These are phyloP conservation scores for Aristolochia contorta DNA, from an alignment of 164 flowering plant species.

Conservation along the genomic window DNA sequence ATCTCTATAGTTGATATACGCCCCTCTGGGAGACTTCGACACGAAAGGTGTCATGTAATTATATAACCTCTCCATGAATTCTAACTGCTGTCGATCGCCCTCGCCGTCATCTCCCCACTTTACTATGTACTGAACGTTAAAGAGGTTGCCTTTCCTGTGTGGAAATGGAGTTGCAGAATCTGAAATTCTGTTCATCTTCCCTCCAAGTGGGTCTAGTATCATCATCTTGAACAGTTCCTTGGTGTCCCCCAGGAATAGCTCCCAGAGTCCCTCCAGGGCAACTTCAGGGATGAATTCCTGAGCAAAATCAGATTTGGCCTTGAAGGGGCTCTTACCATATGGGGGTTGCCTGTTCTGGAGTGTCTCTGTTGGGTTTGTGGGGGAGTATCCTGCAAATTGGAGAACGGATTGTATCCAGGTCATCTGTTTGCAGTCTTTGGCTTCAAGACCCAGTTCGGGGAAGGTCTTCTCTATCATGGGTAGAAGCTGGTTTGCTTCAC, in stretches of 20 bases:
- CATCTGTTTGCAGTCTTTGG: no score
- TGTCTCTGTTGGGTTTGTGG: no score
- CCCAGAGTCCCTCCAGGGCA: slow-evolving; percentile 7
- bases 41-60: slow-evolving; percentile 15
- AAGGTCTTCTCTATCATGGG: no score
- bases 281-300: no score
- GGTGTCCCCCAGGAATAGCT: not conserved
- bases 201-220: slow-evolving; percentile 21
- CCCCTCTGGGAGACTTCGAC: slow-evolving; percentile 16
- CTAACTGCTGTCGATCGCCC: not conserved
- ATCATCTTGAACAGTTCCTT: no score
- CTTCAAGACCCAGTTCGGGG: no score
- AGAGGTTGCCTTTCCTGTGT: slow-evolving; percentile 8
- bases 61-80: slow-evolving; percentile 12
- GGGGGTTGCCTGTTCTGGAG: no score
- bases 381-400: no score
- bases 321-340: not conserved
- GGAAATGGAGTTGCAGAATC: slow-evolving; percentile 16
- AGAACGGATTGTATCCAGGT: no score
- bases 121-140: slow-evolving; percentile 9
- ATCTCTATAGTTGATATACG: slow-evolving; percentile 15
- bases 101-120: slow-evolving; percentile 8
- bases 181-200: slow-evolving; percentile 12
- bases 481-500: no score
- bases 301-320: slow-evolving; percentile 9